Evolutionary conservation across 331 rosid species (phyloP), one percentile per base, ranked within the genome.

Genomic region (Quercus phellos): DNA sequence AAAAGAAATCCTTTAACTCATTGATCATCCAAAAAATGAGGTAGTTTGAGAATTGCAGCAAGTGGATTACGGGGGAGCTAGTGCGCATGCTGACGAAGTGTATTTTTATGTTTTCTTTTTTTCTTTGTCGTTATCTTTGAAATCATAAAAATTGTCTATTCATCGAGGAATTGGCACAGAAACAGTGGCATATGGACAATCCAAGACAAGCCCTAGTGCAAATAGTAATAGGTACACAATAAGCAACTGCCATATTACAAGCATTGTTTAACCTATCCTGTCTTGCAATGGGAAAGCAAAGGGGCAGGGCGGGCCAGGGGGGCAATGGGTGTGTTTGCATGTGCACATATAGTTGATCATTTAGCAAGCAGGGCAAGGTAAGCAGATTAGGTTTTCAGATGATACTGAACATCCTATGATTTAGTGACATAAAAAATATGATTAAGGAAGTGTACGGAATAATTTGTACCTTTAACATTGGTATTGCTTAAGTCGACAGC

Each of bases 401-500:
- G 18, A 13, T 5, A 60, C 35, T 27, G 38, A 27, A 2, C n/a
- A 6, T 60, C 35, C 5, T 60, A 14, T 32, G 22, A 64, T 16
- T 64, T 64, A 2, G 18, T 30, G 46, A 29, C 34, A 11, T 17
- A 30, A 32, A 2, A 19, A 14, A 32, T 6, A 6, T 64, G 21
- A 64, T 30, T 13, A 29, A 30, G 70, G 70, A 64, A 64, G 59
- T 18, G 34, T 63, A 75, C 30, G 0, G 3, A 30, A 50, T 60
- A 66, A 81, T 42, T 13, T 17, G 18, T 90, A 94, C 99, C 97
- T 94, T 85, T 90, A 29, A 90, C 85, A 75, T 81, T 79, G 21
- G 95, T 94, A 71, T 74, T 78, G 88, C 97, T 90, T 80, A 90
- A 87, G 88, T 92, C 91, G 19, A 92, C 72, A 71, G 59, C 84